Conservation (phyloP, 108 stramenopile species). For the Cyclostephanos invisitatus region DNA sequence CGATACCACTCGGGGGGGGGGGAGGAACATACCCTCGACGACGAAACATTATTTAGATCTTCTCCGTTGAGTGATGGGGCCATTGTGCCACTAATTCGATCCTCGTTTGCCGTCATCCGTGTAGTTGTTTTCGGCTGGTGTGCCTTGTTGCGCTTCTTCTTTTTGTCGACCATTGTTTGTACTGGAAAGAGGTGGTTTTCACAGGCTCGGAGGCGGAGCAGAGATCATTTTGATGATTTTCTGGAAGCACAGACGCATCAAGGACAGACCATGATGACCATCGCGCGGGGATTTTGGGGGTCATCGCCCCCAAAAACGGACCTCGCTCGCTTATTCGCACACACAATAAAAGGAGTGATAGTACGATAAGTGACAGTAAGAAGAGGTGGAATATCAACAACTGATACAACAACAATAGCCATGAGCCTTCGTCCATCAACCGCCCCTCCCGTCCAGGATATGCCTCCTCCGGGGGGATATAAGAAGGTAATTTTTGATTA, state of each 20-base stretch:
- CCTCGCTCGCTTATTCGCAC: too few species aligned
- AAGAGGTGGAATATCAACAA: too few species aligned
- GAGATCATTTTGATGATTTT: too few species aligned
- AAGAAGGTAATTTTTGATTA: slow-evolving; percentile 54
- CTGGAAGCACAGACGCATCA: too few species aligned
- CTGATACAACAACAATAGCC: slow-evolving; percentile 8
- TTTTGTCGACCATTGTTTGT: neutral
- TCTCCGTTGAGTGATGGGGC: neutral
- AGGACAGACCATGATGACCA: too few species aligned
- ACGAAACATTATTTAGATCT: neutral
- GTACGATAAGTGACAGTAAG: too few species aligned
- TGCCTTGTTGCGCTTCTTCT: neutral
- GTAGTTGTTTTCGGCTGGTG: neutral
- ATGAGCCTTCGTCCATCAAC: slow-evolving; percentile 78
- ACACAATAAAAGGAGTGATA: too few species aligned
- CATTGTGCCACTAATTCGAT: neutral
- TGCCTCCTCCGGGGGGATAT: slow-evolving; percentile 69
- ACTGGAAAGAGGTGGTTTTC: neutral
- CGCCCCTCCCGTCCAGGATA: slow-evolving; percentile 73
- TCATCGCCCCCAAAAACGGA: too few species aligned
- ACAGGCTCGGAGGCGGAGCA: too few species aligned
- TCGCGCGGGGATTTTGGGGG: too few species aligned
- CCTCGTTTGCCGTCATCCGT: neutral
- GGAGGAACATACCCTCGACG: neutral
- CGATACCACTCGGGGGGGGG: too few species aligned